Evolutionary conservation across 2,329 filamentous ascomycete species (phyloP).

Genomic region (Neofusicoccum laricinum): DNA sequence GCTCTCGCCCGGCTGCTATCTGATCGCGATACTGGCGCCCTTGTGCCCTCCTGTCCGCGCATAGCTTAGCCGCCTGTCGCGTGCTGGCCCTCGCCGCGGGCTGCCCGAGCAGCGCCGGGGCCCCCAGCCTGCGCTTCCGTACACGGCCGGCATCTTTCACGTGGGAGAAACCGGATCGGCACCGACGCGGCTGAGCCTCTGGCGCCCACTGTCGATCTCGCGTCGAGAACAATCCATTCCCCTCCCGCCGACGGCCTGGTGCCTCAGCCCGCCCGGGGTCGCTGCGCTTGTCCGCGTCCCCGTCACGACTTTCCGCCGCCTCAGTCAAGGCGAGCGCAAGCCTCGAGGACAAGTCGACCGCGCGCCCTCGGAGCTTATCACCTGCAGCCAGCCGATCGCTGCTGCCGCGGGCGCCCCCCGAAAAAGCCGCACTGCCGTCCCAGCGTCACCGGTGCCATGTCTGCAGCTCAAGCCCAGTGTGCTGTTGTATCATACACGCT

Average conservation of each 20-base stretch:
- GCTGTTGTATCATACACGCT: conserved; percentile 4
- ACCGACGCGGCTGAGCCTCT: conserved; percentile 2
- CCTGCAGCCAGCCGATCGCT: conserved; percentile 10
- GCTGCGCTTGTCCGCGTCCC: background rate
- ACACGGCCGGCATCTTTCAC: background rate
- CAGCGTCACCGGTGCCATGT: too few species aligned
- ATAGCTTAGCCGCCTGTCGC: conserved; percentile 5
- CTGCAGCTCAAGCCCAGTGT: too few species aligned
- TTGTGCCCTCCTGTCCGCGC: background rate
- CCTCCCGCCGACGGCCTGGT: background rate
- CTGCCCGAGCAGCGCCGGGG: background rate
- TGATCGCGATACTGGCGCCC: background rate
- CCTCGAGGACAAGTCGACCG: background rate
- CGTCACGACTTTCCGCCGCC: conserved; percentile 5
- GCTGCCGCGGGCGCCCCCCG: background rate
- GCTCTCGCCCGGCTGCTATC: background rate
- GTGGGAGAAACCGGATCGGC: conserved; percentile 6
- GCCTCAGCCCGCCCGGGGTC: background rate
- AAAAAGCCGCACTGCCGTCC: background rate
- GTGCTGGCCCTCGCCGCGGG: background rate
- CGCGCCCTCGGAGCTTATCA: background rate
- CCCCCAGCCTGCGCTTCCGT: background rate
- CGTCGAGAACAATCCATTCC: conserved; percentile 11
- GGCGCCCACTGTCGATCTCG: conserved; percentile 6
- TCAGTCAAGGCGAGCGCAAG: background rate